These are phyloP conservation scores for Candida sp. DNA, from an alignment of 1,139 yeast genomes.

Conservation along the genomic window DNA sequence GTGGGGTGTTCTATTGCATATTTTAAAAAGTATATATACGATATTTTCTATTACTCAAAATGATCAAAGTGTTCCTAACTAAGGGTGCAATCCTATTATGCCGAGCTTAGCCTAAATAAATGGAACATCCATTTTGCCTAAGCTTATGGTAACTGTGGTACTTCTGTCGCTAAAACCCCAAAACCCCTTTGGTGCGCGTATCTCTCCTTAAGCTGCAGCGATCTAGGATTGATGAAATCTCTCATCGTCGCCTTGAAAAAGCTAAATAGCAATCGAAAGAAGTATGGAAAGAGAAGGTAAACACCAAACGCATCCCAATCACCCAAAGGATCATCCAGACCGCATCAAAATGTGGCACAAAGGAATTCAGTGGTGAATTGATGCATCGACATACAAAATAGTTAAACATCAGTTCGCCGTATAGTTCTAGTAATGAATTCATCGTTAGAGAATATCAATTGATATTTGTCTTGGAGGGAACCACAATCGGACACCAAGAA, in stretches of 20 bases:
- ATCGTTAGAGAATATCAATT: neutral
- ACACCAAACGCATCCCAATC: neutral
- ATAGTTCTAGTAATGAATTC: neutral
- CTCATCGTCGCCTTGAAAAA: neutral
- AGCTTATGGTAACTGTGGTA: no score
- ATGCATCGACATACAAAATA: neutral
- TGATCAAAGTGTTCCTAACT: no score
- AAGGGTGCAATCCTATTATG: no score
- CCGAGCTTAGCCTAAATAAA: no score
- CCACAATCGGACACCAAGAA: no score
- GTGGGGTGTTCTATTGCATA: no score
- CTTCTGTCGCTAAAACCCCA: no score
- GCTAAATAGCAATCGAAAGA: neutral
- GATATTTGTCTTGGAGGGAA: no score
- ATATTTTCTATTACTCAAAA: no score
- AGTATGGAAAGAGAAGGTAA: neutral
- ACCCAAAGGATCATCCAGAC: neutral
- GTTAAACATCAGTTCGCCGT: neutral
- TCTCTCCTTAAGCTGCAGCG: neutral
- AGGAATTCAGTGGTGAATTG: neutral
- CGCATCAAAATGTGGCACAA: neutral
- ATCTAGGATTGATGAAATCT: neutral
- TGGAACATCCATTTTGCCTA: no score
- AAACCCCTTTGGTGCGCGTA: neutral
- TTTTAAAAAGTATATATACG: no score